Percentiles rank a stretch among this genome's conserved stretches.
Conservation (phyloP, 768 basidiomycete species). For the Tulasnella sp. region DNA sequence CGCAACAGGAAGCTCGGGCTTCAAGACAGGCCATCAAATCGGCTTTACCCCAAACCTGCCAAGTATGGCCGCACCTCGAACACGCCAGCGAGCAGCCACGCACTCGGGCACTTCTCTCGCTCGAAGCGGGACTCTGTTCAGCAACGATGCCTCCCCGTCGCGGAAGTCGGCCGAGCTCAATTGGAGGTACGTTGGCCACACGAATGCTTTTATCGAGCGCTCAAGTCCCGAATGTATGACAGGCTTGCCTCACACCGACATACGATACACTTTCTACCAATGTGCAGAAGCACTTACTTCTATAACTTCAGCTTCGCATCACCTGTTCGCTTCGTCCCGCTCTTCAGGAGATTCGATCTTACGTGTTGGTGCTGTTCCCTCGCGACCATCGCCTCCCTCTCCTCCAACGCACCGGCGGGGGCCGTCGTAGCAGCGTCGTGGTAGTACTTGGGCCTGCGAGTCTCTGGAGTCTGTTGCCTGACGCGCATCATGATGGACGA, state of each 20-base stretch:
- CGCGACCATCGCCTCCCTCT: too few species aligned
- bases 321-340: constrained; percentile 34
- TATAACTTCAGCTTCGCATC: constrained; percentile 35
- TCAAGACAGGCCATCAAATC: constrained; percentile 33
- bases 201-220: constrained; percentile 51
- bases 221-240: constrained; percentile 29
- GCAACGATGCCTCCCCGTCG: constrained; percentile 36
- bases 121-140: constrained; percentile 44
- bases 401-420: too few species aligned
- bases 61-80: constrained; percentile 24
- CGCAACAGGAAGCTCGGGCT: constrained; percentile 30
- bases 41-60: constrained; percentile 14
- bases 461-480: constrained; percentile 6
- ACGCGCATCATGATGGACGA: constrained; percentile 6
- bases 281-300: constrained; percentile 44
- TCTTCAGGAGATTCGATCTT: too few species aligned
- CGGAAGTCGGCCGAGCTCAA: constrained; percentile 48
- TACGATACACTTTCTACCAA: constrained; percentile 77
- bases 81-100: neutral
- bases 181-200: too few species aligned
- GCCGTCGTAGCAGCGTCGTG: too few species aligned
- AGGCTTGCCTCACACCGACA: constrained; percentile 37
- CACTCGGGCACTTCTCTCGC: constrained; percentile 21
- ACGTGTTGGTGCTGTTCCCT: too few species aligned
- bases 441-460: neutral